These are phyloP conservation scores for Gleditsia sinensis DNA, from an alignment of 306 rosid genomes.

Conservation along the genomic window DNA sequence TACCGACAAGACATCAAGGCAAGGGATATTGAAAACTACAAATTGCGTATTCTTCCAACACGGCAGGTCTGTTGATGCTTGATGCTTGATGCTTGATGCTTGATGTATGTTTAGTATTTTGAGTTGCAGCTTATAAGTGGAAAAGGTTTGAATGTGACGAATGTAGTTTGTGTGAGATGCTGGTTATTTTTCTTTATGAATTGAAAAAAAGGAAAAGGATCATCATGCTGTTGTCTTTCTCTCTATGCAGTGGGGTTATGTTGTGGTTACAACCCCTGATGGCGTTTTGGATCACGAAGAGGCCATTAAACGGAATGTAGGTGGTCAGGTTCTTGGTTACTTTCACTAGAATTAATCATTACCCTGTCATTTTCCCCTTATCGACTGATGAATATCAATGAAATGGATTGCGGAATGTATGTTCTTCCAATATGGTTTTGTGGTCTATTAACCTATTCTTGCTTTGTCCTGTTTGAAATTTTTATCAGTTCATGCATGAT, in stretches of 20 bases:
- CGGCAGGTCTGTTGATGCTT: slow-evolving; percentile 61
- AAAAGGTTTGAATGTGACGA: slow-evolving; percentile 14
- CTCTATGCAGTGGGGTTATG: slow-evolving; percentile 92
- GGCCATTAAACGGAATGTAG: slow-evolving; percentile 66
- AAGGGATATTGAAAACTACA: slow-evolving; percentile 70
- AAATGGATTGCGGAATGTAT: background rate
- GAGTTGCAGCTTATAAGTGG: background rate
- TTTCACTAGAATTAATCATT: slow-evolving; percentile 54
- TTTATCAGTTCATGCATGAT: slow-evolving; percentile 16
- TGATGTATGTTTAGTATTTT: background rate
- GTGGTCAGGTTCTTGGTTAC: slow-evolving; percentile 86
- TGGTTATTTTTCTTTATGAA: slow-evolving; percentile 8
- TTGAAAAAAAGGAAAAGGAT: slow-evolving; percentile 22
- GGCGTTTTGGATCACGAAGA: slow-evolving; percentile 97
- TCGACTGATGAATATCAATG: background rate
- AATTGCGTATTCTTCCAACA: slow-evolving; percentile 66
- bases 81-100: background rate
- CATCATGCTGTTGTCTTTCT: slow-evolving; percentile 6
- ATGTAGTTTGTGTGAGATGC: background rate
- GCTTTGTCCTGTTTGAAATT: slow-evolving; percentile 1
- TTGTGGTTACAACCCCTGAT: slow-evolving; percentile 90
- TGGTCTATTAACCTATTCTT: background rate
- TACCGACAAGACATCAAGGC: slow-evolving; percentile 78
- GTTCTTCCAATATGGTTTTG: background rate
- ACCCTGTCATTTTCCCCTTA: background rate